phyloP scores from a whole-genome alignment of 148 eudicot species.

The Amaranthus cruentus region DNA sequence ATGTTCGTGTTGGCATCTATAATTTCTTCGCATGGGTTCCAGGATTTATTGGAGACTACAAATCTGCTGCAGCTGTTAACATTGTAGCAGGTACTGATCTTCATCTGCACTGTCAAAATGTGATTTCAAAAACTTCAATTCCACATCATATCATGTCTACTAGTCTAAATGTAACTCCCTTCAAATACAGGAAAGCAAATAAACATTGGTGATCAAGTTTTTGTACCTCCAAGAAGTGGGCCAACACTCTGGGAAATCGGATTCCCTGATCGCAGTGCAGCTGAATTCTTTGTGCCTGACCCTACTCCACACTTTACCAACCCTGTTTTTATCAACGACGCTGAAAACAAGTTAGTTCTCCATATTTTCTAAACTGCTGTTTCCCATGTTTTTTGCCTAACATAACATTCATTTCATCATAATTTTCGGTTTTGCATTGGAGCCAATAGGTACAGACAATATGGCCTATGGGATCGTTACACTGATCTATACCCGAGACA shows the following conservation, averaged over 20 bases:
- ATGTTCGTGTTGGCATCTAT: constrained; percentile 37
- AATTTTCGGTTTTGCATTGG: neutral
- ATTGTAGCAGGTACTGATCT: constrained; percentile 40
- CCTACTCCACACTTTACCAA: constrained; percentile 49
- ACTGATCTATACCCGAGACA: constrained; percentile 49
- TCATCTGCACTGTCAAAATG: neutral
- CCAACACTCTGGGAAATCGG: constrained; percentile 89
- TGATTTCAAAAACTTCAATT: neutral
- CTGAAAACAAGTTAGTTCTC: constrained; percentile 36
- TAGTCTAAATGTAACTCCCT: neutral
- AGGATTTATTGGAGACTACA: constrained; percentile 56
- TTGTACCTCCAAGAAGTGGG: constrained; percentile 60
- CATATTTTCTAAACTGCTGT: neutral
- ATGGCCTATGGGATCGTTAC: constrained; percentile 85
- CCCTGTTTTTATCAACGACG: constrained; percentile 30
- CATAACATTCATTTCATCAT: neutral
- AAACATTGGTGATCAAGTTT: constrained; percentile 37
- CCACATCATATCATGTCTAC: neutral
- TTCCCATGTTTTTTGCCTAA: neutral
- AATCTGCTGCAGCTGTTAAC: constrained; percentile 20
- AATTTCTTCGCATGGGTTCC: constrained; percentile 51
- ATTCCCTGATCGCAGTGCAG: constrained; percentile 63
- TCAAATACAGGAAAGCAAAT: constrained; percentile 30
- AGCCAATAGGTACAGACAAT: constrained; percentile 60
- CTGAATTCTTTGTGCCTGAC: constrained; percentile 69